Conservation (phyloP, 495 filamentous ascomycete genomes). For the Penicillium ucsense region DNA sequence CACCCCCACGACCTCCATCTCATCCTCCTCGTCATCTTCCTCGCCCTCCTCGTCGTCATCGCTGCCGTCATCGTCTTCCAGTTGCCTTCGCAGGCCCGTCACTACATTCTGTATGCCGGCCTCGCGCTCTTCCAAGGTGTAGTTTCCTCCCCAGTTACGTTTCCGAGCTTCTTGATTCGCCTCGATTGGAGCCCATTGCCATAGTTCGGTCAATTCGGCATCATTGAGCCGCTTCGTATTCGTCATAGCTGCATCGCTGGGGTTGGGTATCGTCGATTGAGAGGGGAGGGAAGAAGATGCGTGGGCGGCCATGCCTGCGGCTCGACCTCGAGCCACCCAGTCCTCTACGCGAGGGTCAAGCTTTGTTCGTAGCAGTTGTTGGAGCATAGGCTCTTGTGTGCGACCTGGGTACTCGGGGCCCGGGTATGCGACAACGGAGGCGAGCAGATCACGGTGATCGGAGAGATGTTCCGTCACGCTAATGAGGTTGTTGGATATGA, state of each 20-base stretch:
- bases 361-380: constrained; percentile 67
- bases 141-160: constrained; percentile 50
- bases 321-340: constrained; percentile 56
- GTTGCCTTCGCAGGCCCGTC: constrained; percentile 50
- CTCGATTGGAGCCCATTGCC: constrained; percentile 42
- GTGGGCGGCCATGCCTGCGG: constrained; percentile 18
- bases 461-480: constrained; percentile 48
- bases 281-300: neutral
- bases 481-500: constrained; percentile 55
- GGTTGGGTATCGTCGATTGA: neutral
- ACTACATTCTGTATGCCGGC: constrained; percentile 58
- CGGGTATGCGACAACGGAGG: constrained; percentile 58
- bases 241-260: neutral
- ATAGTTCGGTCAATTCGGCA: constrained; percentile 31
- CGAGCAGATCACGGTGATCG: constrained; percentile 50
- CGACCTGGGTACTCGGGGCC: constrained; percentile 65
- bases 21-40: constrained; percentile 42
- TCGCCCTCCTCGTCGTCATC: constrained; percentile 44
- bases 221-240: constrained; percentile 25
- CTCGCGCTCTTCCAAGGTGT: constrained; percentile 59
- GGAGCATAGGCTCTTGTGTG: constrained; percentile 53
- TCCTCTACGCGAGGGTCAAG: constrained; percentile 64
- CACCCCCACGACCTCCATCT: constrained; percentile 36
- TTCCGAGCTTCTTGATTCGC: constrained; percentile 41
- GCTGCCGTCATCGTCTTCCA: constrained; percentile 46